phyloP scores from a whole-genome alignment of 208 protist genomes.

The Leishmania major region DNA sequence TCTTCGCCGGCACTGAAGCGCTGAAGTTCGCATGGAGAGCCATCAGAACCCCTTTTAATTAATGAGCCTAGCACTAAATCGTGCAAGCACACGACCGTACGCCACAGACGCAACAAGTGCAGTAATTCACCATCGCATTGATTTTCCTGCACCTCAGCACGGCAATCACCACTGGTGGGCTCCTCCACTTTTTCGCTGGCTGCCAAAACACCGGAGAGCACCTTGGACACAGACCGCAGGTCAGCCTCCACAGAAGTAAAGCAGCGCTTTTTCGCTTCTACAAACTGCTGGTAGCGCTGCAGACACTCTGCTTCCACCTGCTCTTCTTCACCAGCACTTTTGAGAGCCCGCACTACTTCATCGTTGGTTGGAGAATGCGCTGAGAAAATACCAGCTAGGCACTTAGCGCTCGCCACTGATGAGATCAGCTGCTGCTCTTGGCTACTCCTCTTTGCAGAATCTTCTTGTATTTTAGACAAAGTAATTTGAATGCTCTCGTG shows the following conservation, averaged over 20 bases:
- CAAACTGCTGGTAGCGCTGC: slow-evolving; percentile 7
- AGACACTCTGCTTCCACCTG: slow-evolving; percentile 20
- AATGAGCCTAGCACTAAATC: not conserved
- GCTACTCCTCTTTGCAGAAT: not conserved
- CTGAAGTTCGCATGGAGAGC: not conserved
- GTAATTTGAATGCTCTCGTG: not conserved
- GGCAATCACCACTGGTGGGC: too few species aligned
- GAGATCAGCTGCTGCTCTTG: slow-evolving; percentile 1
- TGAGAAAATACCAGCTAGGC: not conserved
- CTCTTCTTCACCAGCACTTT: slow-evolving; percentile 15
- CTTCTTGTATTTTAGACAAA: slow-evolving; percentile 1
- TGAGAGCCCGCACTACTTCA: slow-evolving; percentile 8
- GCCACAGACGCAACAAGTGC: slow-evolving; percentile 3
- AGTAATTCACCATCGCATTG: not conserved
- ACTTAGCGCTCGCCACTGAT: not conserved
- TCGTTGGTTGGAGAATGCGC: not conserved
- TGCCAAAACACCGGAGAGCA: not conserved
- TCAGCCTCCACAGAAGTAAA: not conserved
- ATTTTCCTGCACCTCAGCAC: not conserved
- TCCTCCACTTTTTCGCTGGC: not conserved
- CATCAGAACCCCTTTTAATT: not conserved
- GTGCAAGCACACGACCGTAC: not conserved
- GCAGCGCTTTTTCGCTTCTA: not conserved
- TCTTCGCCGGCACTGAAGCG: not conserved
- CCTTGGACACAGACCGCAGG: not conserved